A percentile compares a stretch with the other conserved stretches of the same genome.
These are phyloP conservation scores for Xylaria multiplex DNA, from an alignment of 2,329 filamentous ascomycete species.

Conservation along the genomic window DNA sequence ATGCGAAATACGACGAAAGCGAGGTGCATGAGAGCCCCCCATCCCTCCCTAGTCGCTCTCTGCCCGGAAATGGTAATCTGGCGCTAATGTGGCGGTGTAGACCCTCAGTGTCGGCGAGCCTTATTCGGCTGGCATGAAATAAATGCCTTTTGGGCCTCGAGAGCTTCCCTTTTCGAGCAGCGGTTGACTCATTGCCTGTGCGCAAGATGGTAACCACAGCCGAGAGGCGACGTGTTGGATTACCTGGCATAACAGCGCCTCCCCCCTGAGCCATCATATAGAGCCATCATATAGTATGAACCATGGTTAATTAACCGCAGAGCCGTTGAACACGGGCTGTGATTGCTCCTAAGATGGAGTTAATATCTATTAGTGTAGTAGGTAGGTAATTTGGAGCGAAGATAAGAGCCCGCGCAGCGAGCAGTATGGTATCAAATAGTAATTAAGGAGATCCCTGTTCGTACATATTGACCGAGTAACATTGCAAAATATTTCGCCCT, in stretches of 20 bases:
- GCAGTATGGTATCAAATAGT: constrained; percentile 20
- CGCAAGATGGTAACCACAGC: constrained; percentile 1
- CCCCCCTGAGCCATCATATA: not conserved
- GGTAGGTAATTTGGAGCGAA: constrained; percentile 9
- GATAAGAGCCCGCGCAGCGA: constrained; percentile 5
- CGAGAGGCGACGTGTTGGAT: constrained; percentile 7
- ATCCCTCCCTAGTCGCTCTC: constrained; percentile 2
- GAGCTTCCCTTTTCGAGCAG: constrained; percentile 3
- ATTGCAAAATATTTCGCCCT: not conserved
- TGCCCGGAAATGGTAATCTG: constrained; percentile 1
- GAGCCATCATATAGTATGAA: too few relatives aligned
- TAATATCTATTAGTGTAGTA: not conserved
- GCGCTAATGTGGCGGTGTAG: constrained; percentile 29
- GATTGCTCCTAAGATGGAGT: constrained; percentile 14
- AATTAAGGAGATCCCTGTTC: constrained; percentile 1
- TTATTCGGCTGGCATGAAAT: not conserved
- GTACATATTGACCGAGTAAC: constrained; percentile 8
- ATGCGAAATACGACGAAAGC: constrained; percentile 35
- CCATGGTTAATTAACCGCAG: not conserved
- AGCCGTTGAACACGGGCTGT: not conserved
- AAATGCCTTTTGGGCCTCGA: not conserved
- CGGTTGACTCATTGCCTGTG: constrained; percentile 9
- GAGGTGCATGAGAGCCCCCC: constrained; percentile 29
- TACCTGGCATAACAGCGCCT: not conserved
- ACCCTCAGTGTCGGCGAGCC: not conserved